Conservation (phyloP, 257 asterid species). For the Fraxinus cuspidata region DNA sequence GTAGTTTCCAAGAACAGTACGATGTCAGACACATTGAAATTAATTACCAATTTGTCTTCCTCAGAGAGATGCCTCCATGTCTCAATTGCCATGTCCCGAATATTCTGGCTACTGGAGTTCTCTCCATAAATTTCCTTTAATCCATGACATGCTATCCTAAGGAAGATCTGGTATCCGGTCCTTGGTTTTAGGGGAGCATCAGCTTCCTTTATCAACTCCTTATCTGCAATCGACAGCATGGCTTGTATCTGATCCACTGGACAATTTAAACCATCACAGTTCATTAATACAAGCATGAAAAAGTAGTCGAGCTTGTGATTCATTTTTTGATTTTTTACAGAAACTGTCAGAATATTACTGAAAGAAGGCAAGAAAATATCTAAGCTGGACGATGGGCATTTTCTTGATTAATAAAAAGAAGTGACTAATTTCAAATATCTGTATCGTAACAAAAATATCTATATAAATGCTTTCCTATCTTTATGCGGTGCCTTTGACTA, state of each 20-base stretch:
- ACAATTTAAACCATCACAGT: not conserved
- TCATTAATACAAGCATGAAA: not conserved
- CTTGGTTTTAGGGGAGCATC: slow-evolving; percentile 52
- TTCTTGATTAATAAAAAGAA: not conserved
- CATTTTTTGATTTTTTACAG: not conserved
- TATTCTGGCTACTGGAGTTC: slow-evolving; percentile 28
- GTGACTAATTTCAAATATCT: not conserved
- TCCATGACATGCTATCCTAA: slow-evolving; percentile 52
- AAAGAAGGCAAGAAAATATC: not conserved
- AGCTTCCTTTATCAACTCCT: slow-evolving; percentile 30
- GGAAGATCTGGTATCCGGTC: slow-evolving; percentile 60
- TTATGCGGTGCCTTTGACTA: not conserved
- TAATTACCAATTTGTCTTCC: slow-evolving; percentile 53
- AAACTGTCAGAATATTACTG: not conserved
- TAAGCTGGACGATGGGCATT: not conserved
- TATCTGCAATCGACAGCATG: slow-evolving; percentile 14
- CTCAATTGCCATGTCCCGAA: slow-evolving; percentile 46
- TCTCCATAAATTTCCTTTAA: slow-evolving; percentile 48
- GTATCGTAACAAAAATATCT: not conserved
- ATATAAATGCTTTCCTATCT: not conserved
- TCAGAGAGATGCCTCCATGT: slow-evolving; percentile 60
- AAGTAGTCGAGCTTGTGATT: not conserved
- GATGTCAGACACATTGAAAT: not conserved
- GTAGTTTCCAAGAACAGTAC: not conserved
- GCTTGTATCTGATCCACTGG: slow-evolving; percentile 24